Evolutionary conservation across 1,139 yeast species (phyloP).

Genomic region (Suhomyces atakaporum): DNA sequence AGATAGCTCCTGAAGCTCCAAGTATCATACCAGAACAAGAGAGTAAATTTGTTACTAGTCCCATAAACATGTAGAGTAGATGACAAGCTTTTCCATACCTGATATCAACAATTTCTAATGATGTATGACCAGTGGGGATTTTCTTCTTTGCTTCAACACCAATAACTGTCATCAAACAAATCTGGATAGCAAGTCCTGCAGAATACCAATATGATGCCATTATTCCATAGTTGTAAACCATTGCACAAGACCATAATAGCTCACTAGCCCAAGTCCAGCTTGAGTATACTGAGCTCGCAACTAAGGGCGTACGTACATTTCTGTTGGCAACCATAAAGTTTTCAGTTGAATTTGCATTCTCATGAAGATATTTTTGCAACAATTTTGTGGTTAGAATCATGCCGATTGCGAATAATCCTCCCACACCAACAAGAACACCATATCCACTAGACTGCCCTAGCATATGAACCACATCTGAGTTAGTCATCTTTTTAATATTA

Average conservation of each 20-base stretch:
- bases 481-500: too few relatives aligned
- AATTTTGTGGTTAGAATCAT: constrained; percentile 30
- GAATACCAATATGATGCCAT: constrained; percentile 29
- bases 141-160: constrained; percentile 35
- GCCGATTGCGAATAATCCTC: constrained; percentile 32
- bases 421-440: constrained; percentile 33
- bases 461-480: constrained; percentile 6
- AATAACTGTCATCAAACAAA: constrained; percentile 28
- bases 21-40: constrained; percentile 39
- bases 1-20: constrained; percentile 40
- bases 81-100: constrained; percentile 34
- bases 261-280: constrained; percentile 39
- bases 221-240: constrained; percentile 33
- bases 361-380: constrained; percentile 27
- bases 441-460: constrained; percentile 31
- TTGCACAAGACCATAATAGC: constrained; percentile 26
- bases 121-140: constrained; percentile 32
- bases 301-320: constrained; percentile 20
- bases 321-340: constrained; percentile 34
- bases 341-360: constrained; percentile 32
- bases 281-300: constrained; percentile 31
- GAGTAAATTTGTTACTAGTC: constrained; percentile 33
- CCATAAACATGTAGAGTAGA: constrained; percentile 31
- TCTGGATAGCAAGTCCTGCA: constrained; percentile 34
- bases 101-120: constrained; percentile 32